Evolutionary conservation across 495 filamentous ascomycete species (phyloP).

Genomic region (Mytilinidion resinicola): DNA sequence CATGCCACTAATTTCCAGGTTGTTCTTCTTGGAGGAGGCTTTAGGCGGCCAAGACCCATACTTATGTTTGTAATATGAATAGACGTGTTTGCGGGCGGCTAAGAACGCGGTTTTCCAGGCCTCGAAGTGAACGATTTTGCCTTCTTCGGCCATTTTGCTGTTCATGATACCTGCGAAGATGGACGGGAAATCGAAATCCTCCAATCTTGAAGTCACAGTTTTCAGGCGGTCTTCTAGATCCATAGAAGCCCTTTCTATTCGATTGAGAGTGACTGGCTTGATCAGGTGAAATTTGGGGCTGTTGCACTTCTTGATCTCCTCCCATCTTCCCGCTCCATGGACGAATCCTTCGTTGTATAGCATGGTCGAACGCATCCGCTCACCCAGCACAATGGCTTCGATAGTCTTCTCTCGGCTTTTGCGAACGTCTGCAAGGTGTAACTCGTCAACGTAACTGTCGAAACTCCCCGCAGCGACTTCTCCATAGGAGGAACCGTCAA

Average conservation of each 20-base stretch:
- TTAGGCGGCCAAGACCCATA: conserved; percentile 96
- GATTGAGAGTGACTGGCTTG: conserved; percentile 62
- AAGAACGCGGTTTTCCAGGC: conserved; percentile 70
- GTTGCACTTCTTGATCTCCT: conserved; percentile 60
- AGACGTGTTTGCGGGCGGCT: conserved; percentile 65
- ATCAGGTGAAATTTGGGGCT: conserved; percentile 65
- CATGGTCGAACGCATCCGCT: conserved; percentile 70
- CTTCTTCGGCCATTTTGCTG: conserved; percentile 64
- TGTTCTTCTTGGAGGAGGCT: conserved; percentile 84
- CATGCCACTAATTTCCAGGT: conserved; percentile 75
- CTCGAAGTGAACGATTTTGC: conserved; percentile 73
- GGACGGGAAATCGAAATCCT: conserved; percentile 84
- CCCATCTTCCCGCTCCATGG: conserved; percentile 87
- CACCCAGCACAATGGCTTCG: conserved; percentile 80
- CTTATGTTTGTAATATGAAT: conserved; percentile 70
- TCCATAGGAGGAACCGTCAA: conserved; percentile 76
- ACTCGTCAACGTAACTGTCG: conserved; percentile 66
- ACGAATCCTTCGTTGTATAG: conserved; percentile 89
- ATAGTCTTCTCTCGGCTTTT: conserved; percentile 82
- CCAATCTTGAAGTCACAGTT: conserved; percentile 59
- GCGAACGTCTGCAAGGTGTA: conserved; percentile 71
- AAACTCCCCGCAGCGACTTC: conserved; percentile 73
- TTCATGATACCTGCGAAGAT: conserved; percentile 84
- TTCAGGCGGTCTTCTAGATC: conserved; percentile 66
- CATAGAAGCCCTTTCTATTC: conserved; percentile 72